Evolutionary conservation across 495 filamentous ascomycete species (phyloP).

Genomic region (Talaromyces stipitatus): DNA sequence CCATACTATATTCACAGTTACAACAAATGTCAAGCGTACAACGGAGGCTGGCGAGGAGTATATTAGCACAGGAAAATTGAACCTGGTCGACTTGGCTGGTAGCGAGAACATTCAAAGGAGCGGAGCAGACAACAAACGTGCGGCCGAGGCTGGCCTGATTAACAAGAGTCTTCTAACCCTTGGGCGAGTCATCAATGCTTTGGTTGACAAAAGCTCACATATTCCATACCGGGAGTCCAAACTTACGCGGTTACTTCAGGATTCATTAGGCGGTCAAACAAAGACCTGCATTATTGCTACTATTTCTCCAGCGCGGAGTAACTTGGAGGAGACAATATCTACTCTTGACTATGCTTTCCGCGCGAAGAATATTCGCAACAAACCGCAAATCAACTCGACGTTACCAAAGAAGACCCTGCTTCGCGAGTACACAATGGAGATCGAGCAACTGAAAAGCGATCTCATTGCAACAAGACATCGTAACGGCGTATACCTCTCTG

Average conservation of each 20-base stretch:
- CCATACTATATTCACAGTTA: constrained; percentile 95
- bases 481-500: constrained; percentile 88
- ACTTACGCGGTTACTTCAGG: constrained; percentile 87
- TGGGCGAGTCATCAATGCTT: constrained; percentile 92
- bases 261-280: constrained; percentile 88
- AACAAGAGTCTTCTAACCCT: constrained; percentile 96
- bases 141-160: constrained; percentile 90
- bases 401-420: constrained; percentile 89
- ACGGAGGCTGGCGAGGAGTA: constrained; percentile 83
- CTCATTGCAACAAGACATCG: constrained; percentile 87
- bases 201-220: constrained; percentile 84
- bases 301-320: constrained; percentile 86
- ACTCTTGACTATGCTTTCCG: constrained; percentile 96
- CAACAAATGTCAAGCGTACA: constrained; percentile 73
- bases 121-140: constrained; percentile 95
- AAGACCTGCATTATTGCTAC: constrained; percentile 99
- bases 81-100: constrained; percentile 91
- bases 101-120: constrained; percentile 97
- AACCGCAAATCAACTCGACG: constrained; percentile 87
- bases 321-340: constrained; percentile 95
- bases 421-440: constrained; percentile 84
- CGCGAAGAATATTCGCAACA: constrained; percentile 97
- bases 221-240: constrained; percentile 96
- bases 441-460: constrained; percentile 88
- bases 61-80: constrained; percentile 88